Evolutionary conservation across 169 alveolate genomes (phyloP).

Genomic region (Cyclospora cayetanensis): DNA sequence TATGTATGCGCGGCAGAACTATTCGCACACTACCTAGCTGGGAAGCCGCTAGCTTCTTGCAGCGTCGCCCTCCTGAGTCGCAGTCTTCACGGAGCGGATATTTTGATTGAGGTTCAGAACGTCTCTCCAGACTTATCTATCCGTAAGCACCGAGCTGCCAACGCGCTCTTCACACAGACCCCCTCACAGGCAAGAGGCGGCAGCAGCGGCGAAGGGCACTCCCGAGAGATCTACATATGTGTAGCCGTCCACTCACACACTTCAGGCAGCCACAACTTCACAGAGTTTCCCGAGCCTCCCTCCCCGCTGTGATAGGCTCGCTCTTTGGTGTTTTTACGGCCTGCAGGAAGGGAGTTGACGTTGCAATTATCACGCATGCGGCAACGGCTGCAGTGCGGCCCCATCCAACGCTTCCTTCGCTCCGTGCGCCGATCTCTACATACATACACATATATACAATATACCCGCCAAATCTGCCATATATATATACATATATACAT

Average conservation of each 20-base stretch:
- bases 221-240: no score
- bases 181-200: no score
- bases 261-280: no score
- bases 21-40: not conserved
- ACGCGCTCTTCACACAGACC: no score
- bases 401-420: slow-evolving; percentile 53
- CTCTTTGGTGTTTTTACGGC: not conserved
- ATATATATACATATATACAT: no score
- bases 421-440: no score
- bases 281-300: no score
- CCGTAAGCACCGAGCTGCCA: not conserved
- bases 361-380: slow-evolving; percentile 57
- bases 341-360: slow-evolving; percentile 53
- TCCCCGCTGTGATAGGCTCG: not conserved
- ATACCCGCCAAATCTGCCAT: no score
- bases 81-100: not conserved
- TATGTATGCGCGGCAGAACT: not conserved
- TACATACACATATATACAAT: no score
- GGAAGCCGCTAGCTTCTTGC: not conserved
- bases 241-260: no score
- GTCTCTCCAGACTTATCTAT: not conserved
- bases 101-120: not conserved
- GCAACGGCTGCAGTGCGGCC: slow-evolving; percentile 61
- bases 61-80: not conserved
- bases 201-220: no score